phyloP scores from a whole-genome alignment of 306 rosid genomes.

The Sicyos edulis region DNA sequence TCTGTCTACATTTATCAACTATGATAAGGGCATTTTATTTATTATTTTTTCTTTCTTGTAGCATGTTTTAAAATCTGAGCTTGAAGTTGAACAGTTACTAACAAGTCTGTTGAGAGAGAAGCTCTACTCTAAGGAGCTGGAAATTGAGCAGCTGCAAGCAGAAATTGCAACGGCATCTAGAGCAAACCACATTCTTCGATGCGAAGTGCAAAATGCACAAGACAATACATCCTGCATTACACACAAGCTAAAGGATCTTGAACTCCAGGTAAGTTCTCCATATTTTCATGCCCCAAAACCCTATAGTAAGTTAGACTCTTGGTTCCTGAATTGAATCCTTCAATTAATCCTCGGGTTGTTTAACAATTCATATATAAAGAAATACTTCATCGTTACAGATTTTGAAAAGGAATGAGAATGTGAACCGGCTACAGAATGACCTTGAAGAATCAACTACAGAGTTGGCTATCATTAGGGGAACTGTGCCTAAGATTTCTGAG shows the following conservation, averaged over 20 bases:
- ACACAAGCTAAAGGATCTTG: constrained; percentile 74
- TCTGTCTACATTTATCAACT: not conserved
- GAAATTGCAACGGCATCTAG: constrained; percentile 88
- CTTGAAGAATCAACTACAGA: constrained; percentile 63
- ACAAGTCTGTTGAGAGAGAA: constrained; percentile 76
- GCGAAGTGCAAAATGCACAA: constrained; percentile 67
- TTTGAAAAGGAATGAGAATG: constrained; percentile 67
- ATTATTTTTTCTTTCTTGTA: constrained; percentile 17
- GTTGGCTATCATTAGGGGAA: constrained; percentile 46
- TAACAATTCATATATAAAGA: not conserved
- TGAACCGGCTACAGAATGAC: constrained; percentile 49
- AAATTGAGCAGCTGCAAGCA: constrained; percentile 82
- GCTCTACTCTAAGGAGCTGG: constrained; percentile 72
- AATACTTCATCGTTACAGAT: constrained; percentile 34
- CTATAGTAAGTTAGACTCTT: not conserved
- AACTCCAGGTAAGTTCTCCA: constrained; percentile 56
- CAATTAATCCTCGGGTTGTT: not conserved
- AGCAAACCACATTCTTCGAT: constrained; percentile 74
- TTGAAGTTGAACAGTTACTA: constrained; percentile 67
- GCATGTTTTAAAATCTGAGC: constrained; percentile 58
- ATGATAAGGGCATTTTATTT: not conserved
- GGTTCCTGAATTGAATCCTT: not conserved
- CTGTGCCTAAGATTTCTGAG: constrained; percentile 58
- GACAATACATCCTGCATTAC: constrained; percentile 59
- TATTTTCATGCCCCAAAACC: not conserved